A percentile compares a stretch with the other conserved stretches of the same genome.
Evolutionary conservation across 768 basidiomycete species (phyloP).

Genomic region (Boletus sensibilis): DNA sequence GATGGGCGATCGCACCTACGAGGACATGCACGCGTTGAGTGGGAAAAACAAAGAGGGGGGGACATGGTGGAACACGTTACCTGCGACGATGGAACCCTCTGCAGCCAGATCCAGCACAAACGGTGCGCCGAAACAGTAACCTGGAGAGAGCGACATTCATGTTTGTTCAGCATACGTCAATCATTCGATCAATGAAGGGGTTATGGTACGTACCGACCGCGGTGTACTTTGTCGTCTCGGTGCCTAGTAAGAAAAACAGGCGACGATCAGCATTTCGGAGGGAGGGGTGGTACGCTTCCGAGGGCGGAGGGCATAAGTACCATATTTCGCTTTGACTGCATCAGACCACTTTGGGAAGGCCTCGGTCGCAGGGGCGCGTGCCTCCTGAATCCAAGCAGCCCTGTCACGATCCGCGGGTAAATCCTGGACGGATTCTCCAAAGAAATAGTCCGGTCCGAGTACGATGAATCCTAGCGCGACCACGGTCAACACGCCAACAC

Average conservation of each 20-base stretch:
- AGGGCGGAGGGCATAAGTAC: slow-evolving; percentile 30
- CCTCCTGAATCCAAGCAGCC: slow-evolving; percentile 38
- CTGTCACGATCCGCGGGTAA: slow-evolving; percentile 35
- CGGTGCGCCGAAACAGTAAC: slow-evolving; percentile 58
- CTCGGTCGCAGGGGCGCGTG: slow-evolving; percentile 34
- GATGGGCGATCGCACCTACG: slow-evolving; percentile 51
- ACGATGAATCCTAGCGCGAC: slow-evolving; percentile 49
- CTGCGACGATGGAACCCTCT: slow-evolving; percentile 43
- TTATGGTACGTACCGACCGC: slow-evolving; percentile 39
- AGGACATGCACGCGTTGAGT: background rate
- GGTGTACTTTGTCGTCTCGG: slow-evolving; percentile 37
- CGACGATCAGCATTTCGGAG: too few species aligned
- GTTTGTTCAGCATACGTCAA: background rate
- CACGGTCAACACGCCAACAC: background rate
- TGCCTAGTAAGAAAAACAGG: slow-evolving; percentile 13
- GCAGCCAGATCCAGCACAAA: slow-evolving; percentile 46
- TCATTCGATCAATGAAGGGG: too few species aligned
- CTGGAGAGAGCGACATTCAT: slow-evolving; percentile 22
- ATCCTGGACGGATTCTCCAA: slow-evolving; percentile 43
- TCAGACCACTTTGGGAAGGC: slow-evolving; percentile 50
- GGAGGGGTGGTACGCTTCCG: background rate
- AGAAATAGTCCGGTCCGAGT: slow-evolving; percentile 60
- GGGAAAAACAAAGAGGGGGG: background rate
- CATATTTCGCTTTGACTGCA: slow-evolving; percentile 47
- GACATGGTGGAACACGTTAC: slow-evolving; percentile 25